Evolutionary conservation across 1,284 basidiomycete genomes (phyloP), one percentile per base, ranked within the genome.

Genomic region (Ganoderma multipileum): DNA sequence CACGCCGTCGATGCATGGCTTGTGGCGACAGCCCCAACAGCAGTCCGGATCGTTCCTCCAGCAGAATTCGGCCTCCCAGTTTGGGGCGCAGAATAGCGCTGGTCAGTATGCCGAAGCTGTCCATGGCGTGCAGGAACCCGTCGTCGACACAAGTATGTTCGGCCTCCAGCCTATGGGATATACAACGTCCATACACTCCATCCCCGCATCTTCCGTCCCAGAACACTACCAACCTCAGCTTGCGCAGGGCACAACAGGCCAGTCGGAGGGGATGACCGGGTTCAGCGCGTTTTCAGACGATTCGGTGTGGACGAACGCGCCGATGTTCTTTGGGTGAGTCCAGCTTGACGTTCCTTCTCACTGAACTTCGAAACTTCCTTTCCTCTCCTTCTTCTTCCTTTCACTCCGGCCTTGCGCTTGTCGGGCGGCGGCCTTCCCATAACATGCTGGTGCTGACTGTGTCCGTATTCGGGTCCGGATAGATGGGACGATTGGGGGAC

Each of bases 171-270:
- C 64, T 11, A 42, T 65, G n/a, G 64, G 55, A 2, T 50, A 39
- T 58, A 68, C 12, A 76, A 88, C 79, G 78, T 61, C 59, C 76
- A 89, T 7, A 12, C 38, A 60, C 12, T 23, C 38, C n/a, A 87
- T 87, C 0, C 76, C 87, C 30, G 87, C 87, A 68, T 87, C 41
- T 7, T 26, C 23, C 12, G 42, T 16, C 3, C 2, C 64, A 12
- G 36, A 30, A 0, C 38, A 23, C n/a, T 20, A 50, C 11, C 38
- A 47, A 18, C 33, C 66, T 11, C 26, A 59, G 20, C 23, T 58
- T 9, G 58, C 36, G 1, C 6, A 16, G 12, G 58, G n/a, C 9
- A 16, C 38, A 2, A 38, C 36, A 2, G 18, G 38, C 23, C 38
- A 5, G 18, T 41, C 38, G 58, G 26, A 41, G 9, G 58, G 38